Evolutionary conservation across 2,329 filamentous ascomycete species (phyloP).

Genomic region (Tolypocladium cylindrosporum): DNA sequence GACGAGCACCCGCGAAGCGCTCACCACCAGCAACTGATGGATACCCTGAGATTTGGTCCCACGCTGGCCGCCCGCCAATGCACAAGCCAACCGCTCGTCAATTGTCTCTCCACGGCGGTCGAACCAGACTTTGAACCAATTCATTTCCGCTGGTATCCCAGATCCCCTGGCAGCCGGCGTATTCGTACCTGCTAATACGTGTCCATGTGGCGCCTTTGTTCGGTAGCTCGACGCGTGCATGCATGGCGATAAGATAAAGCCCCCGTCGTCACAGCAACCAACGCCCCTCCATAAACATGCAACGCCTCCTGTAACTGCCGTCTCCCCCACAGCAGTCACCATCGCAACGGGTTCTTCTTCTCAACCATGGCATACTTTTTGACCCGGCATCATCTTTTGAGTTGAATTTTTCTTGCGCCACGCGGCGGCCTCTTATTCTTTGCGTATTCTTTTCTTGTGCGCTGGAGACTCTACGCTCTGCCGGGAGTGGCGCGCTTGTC

Average conservation of each 20-base stretch:
- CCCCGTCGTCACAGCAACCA: conserved; percentile 8
- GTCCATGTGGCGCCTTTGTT: neutral
- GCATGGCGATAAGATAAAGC: neutral
- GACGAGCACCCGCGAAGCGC: neutral
- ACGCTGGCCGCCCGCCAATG: neutral
- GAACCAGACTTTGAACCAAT: neutral
- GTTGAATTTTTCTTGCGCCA: neutral
- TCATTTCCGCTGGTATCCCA: neutral
- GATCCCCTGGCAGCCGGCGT: neutral
- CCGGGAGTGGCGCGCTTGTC: neutral
- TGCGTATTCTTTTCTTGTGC: neutral
- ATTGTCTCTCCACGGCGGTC: neutral
- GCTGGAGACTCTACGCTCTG: neutral
- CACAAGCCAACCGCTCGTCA: neutral
- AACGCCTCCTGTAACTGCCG: neutral
- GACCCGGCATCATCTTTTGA: neutral
- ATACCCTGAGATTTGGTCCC: neutral
- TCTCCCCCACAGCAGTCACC: neutral
- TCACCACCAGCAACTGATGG: neutral
- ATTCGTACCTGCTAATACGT: neutral
- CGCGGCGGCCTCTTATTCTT: neutral
- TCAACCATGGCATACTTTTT: neutral
- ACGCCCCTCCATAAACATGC: conserved; percentile 10
- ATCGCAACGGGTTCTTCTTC: neutral
- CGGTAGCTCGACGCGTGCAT: neutral